Evolutionary conservation across 129 eudicot genomes (phyloP), one percentile per base, ranked within the genome.

Genomic region (Centrapalus pauciflorus): DNA sequence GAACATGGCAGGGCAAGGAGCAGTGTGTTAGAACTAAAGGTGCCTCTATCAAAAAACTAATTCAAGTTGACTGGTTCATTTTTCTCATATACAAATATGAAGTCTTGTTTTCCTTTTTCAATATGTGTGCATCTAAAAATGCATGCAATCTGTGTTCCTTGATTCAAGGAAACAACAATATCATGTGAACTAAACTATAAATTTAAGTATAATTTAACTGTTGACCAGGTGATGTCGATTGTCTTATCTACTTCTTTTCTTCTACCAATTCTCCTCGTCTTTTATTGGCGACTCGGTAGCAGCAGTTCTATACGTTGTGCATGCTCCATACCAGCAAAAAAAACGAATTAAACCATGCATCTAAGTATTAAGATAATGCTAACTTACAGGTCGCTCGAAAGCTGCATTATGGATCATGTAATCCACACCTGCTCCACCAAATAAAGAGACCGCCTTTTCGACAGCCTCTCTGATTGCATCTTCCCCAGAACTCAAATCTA

Each of bases 341-440:
- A n/a, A 61, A 19, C 2, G n/a, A 4, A 37, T 12, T 35, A 68
- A 54, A 56, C 49, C 56, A 23, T 32, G 20, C 51, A 71, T 8
- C 32, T 28, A 43, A 46, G 60, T 34, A 46, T 37, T 12, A n/a
- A 32, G 41, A 40, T 24, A 69, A 25, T 20, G 17, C 56, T 35
- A 37, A 82, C 91, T 81, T 86, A 86, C 98, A 33, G 98, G 98
- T 59, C 96, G 95, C 41, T 88, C 98, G 70, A 46, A 86, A 38
- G 98, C 98, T 69, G 98, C 98, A 80, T 93, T 93, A 33, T 93
- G 98, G 76, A 93, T 79, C 82, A 93, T 66, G 76, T 83, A 88
- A 79, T 93, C 95, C 56, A 93, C 96, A 63, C 98, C 98, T 3
- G 76, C 75, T 21, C 84, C 88, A 28, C 67, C 82, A 45, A 93